Base-by-base conservation (phyloP, 2,329 filamentous ascomycete species). In the Alternaria postmessia region DNA sequence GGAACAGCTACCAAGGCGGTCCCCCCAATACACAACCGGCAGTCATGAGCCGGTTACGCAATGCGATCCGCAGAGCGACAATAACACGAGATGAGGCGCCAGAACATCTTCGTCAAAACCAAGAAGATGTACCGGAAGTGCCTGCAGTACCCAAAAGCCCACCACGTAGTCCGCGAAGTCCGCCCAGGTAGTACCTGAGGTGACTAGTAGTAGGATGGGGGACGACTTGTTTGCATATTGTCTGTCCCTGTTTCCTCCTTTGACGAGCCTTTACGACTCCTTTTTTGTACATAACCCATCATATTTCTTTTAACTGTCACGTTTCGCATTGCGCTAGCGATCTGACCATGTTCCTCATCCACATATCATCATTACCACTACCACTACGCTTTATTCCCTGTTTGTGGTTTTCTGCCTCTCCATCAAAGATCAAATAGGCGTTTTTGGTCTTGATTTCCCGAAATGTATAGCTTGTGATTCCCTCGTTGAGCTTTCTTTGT, bases 1-100 rank as follows among this genome's bases (percentile, higher is more conserved):
- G 73, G 4, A 72, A 72, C 42, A 76, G 74, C 64, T 69, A 65
- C 54, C 54, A 69, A 26, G 63, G 62, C 20, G 60, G 51, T 4
- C 30, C 61, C 16, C 63, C 63, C 26, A 65, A 63, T 16, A 61
- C 63, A 22, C 57, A 57, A 36, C 65, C 65, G 9, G 60, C 62
- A 20, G 57, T 66, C 7, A 70, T 70, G 54, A 76, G 71, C 54
- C 69, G 73, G 36, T 56, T 77, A 63, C 70, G 74, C 41, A 75
- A 73, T 47, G 73, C 65, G 7, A 71, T 77, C 44, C 63, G 74
- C 24, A 70, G 74, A 63, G 69, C 70, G 18, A 77, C 74, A 16
- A 62, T 76, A 9, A 76, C 74, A 22, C 63, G 68, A n/a, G 74
- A 77, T 32, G 74, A 76, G 38, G 66, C 66, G 32, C 74, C 74